These are phyloP conservation scores for Pachysolen tannophilus DNA, from an alignment of 805 yeast species.

Conservation along the genomic window DNA sequence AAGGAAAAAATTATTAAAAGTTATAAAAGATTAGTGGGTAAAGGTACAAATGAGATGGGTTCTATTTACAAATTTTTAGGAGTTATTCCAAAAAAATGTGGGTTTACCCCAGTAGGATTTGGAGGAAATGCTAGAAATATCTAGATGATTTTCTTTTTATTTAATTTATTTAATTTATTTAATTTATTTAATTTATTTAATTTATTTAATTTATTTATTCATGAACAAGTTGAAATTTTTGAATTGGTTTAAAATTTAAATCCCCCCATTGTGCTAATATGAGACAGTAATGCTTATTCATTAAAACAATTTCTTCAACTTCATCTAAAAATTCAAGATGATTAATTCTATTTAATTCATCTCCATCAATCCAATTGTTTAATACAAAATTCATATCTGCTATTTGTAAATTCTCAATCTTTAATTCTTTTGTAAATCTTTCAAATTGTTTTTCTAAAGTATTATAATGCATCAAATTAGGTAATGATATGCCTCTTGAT, in stretches of 20 bases:
- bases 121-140: constrained; percentile 21
- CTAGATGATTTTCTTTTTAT: not conserved
- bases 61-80: constrained; percentile 66
- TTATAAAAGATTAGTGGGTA: constrained; percentile 56
- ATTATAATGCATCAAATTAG: constrained; percentile 46
- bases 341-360: constrained; percentile 37
- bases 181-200: constrained; percentile 2
- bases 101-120: constrained; percentile 45
- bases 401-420: constrained; percentile 18
- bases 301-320: constrained; percentile 57
- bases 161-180: constrained; percentile 5
- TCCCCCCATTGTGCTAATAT: constrained; percentile 20
- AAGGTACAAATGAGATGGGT: constrained; percentile 64
- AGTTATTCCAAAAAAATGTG: constrained; percentile 37
- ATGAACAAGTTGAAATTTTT: too few species aligned
- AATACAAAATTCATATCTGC: constrained; percentile 38
- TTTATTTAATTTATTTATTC: too few species aligned
- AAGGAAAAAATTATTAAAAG: constrained; percentile 46
- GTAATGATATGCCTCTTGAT: constrained; percentile 53
- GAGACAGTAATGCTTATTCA: constrained; percentile 55
- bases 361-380: constrained; percentile 33
- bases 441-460: constrained; percentile 30
- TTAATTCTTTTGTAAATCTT: constrained; percentile 23
- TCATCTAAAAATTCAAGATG: constrained; percentile 65
- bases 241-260: too few species aligned